Conservation (phyloP, 2,329 filamentous ascomycete genomes). For the Calonectria hongkongensis region DNA sequence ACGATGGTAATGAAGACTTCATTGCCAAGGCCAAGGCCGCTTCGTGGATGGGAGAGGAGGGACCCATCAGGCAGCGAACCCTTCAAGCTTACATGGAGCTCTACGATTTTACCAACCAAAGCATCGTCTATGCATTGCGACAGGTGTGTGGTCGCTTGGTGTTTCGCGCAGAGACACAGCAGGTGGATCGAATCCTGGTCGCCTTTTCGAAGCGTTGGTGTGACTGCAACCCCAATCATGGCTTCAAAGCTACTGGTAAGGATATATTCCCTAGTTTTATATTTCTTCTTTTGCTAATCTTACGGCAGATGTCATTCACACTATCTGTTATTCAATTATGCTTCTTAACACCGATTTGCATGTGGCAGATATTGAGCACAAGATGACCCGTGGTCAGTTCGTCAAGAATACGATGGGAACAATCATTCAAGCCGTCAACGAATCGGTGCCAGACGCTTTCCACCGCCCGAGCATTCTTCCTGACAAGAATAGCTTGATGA, state of each 20-base stretch:
- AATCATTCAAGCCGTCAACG: constrained; percentile 83
- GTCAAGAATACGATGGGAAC: constrained; percentile 97
- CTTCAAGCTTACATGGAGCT: constrained; percentile 91
- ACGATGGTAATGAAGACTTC: constrained; percentile 87
- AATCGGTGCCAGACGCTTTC: constrained; percentile 81
- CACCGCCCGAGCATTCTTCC: constrained; percentile 75
- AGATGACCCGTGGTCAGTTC: constrained; percentile 97
- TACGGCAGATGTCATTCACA: constrained; percentile 89
- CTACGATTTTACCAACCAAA: constrained; percentile 89
- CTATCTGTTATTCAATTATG: constrained; percentile 96
- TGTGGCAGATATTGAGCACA: constrained; percentile 93
- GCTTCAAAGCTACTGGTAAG: constrained; percentile 91
- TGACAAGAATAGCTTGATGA: constrained; percentile 60
- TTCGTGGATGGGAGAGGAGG: constrained; percentile 89
- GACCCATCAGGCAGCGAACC: constrained; percentile 74
- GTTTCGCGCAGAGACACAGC: constrained; percentile 94
- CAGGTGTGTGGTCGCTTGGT: constrained; percentile 88
- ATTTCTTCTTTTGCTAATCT: constrained; percentile 54
- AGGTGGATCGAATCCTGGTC: constrained; percentile 95
- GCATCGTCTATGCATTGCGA: constrained; percentile 86
- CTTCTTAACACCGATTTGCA: constrained; percentile 97
- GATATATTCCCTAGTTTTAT: constrained; percentile 31
- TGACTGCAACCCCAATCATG: constrained; percentile 92
- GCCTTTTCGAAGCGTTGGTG: constrained; percentile 94
- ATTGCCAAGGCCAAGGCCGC: constrained; percentile 87